These are phyloP conservation scores for Nidula niveotomentosa DNA, from an alignment of 1,284 basidiomycete species.

Conservation along the genomic window DNA sequence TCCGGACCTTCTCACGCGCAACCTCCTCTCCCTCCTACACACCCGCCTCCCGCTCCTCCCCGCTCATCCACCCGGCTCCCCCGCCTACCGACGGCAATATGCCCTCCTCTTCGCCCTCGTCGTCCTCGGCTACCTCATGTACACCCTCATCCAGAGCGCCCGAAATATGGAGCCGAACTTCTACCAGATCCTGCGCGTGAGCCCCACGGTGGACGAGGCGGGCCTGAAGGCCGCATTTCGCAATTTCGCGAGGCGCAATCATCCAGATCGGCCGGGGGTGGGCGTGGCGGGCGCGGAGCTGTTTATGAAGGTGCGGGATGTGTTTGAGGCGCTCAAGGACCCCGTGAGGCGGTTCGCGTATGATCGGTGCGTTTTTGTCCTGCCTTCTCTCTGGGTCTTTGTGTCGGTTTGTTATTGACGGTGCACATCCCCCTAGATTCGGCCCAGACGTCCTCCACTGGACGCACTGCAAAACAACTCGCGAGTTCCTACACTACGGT, in stretches of 20 bases:
- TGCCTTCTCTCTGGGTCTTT: not conserved
- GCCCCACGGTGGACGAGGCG: slow-evolving; percentile 59
- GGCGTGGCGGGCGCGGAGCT: slow-evolving; percentile 61
- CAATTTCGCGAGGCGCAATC: slow-evolving; percentile 69
- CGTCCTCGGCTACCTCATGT: slow-evolving; percentile 69
- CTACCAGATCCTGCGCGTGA: slow-evolving; percentile 73
- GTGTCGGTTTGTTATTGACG: slow-evolving; percentile 10
- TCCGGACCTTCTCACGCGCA: slow-evolving; percentile 39
- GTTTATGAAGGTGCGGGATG: slow-evolving; percentile 76
- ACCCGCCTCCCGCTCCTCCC: slow-evolving; percentile 22
- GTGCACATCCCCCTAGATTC: slow-evolving; percentile 44
- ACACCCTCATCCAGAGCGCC: slow-evolving; percentile 59
- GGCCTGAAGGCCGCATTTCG: slow-evolving; percentile 74
- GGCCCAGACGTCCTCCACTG: slow-evolving; percentile 73
- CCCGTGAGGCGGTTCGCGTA: slow-evolving; percentile 85
- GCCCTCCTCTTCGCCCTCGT: slow-evolving; percentile 64
- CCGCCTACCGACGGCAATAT: slow-evolving; percentile 51
- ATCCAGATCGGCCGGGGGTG: slow-evolving; percentile 72
- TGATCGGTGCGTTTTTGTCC: slow-evolving; percentile 55
- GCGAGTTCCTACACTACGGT: slow-evolving; percentile 74
- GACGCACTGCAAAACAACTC: slow-evolving; percentile 59
- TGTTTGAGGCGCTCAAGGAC: slow-evolving; percentile 80
- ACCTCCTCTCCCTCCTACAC: slow-evolving; percentile 30
- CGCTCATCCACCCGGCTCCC: slow-evolving; percentile 41
- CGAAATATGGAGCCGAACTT: slow-evolving; percentile 64